Conservation (phyloP, 208 protist species). For the Wallacemonas sp. region DNA sequence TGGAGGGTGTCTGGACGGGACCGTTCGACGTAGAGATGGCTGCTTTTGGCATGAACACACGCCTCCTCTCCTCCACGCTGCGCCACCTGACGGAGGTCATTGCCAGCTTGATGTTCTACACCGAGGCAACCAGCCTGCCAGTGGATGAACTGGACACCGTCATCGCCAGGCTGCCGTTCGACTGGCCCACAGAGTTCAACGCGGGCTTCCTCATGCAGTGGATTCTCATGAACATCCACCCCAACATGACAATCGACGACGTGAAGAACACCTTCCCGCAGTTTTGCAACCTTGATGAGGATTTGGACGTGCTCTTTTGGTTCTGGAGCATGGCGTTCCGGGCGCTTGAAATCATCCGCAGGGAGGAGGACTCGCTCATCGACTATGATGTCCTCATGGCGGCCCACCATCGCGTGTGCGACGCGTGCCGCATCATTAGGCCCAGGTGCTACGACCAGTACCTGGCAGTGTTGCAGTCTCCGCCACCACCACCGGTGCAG, state of each 20-base stretch:
- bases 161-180: slow-evolving; percentile 62
- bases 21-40: slow-evolving; percentile 85
- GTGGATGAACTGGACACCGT: slow-evolving; percentile 53
- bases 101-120: slow-evolving; percentile 58
- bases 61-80: slow-evolving; percentile 66
- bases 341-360: slow-evolving; percentile 47
- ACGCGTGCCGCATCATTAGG: slow-evolving; percentile 41
- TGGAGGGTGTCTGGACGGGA: slow-evolving; percentile 59
- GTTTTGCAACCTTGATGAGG: slow-evolving; percentile 45
- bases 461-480: background rate
- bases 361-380: slow-evolving; percentile 26
- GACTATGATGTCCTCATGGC: slow-evolving; percentile 32
- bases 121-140: slow-evolving; percentile 44
- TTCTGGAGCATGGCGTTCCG: slow-evolving; percentile 77
- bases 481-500: slow-evolving; percentile 5
- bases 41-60: slow-evolving; percentile 75
- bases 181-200: slow-evolving; percentile 70
- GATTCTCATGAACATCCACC: slow-evolving; percentile 54
- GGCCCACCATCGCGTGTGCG: slow-evolving; percentile 37
- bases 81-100: slow-evolving; percentile 76
- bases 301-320: slow-evolving; percentile 77
- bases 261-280: slow-evolving; percentile 61
- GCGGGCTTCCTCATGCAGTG: slow-evolving; percentile 79
- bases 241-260: slow-evolving; percentile 50
- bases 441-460: slow-evolving; percentile 25